These are phyloP conservation scores for Marasmius tenuissimus DNA, from an alignment of 1,284 basidiomycete genomes.

Conservation along the genomic window DNA sequence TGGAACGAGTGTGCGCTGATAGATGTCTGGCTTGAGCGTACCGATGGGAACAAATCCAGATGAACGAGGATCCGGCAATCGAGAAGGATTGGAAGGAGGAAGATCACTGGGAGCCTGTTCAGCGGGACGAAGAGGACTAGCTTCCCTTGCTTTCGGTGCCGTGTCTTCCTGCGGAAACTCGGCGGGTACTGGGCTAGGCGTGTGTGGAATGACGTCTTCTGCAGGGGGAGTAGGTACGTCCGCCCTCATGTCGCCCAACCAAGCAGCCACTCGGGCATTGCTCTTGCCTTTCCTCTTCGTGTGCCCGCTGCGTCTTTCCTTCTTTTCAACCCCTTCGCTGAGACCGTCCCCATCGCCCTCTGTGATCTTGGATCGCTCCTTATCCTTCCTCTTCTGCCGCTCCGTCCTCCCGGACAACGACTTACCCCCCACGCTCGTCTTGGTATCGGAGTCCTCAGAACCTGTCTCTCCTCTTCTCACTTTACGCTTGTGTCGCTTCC, in stretches of 20 bases:
- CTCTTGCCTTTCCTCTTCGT: not conserved
- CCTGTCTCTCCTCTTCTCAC: slow-evolving; percentile 12
- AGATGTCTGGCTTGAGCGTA: slow-evolving; percentile 42
- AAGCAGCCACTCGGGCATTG: slow-evolving; percentile 43
- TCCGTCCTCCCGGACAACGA: not conserved
- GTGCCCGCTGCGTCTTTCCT: not conserved
- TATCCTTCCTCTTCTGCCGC: not conserved
- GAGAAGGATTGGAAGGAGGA: slow-evolving; percentile 27
- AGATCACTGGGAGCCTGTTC: slow-evolving; percentile 10
- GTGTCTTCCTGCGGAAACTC: not conserved
- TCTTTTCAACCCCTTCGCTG: not conserved
- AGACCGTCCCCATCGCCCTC: not conserved
- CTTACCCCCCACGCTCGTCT: not conserved
- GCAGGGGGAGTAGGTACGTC: slow-evolving; percentile 40
- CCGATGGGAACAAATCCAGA: slow-evolving; percentile 71
- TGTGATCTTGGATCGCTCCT: not conserved
- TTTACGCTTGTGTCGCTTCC: slow-evolving; percentile 28
- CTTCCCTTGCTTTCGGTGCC: not conserved
- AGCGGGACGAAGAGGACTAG: not conserved
- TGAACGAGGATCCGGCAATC: slow-evolving; percentile 61
- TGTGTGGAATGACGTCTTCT: slow-evolving; percentile 25
- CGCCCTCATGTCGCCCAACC: slow-evolving; percentile 65
- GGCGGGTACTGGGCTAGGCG: slow-evolving; percentile 17
- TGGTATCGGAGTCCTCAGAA: not conserved
- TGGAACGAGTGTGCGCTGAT: slow-evolving; percentile 23